Evolutionary conservation across 257 asterid species (phyloP).

Genomic region (Dorcoceras hygrometricum): DNA sequence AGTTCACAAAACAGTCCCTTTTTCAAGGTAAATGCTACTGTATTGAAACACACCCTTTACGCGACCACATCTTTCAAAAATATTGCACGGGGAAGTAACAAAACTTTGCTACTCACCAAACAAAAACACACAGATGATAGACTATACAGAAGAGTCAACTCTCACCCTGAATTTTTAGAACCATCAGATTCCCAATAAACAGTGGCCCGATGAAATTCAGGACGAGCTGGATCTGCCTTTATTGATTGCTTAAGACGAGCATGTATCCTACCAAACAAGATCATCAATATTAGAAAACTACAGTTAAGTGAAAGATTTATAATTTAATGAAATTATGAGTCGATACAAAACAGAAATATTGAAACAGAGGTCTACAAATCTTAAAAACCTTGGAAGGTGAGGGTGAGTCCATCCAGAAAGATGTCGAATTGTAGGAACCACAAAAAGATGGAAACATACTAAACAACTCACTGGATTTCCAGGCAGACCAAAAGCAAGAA

Average conservation of each 20-base stretch:
- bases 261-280: slow-evolving; percentile 57
- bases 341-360: slow-evolving; percentile 17
- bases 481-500: slow-evolving; percentile 96
- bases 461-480: slow-evolving; percentile 98
- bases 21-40: not conserved
- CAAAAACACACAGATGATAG: too few relatives aligned
- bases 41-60: not conserved
- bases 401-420: slow-evolving; percentile 91
- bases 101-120: not conserved
- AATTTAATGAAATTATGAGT: slow-evolving; percentile 11
- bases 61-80: not conserved
- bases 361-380: slow-evolving; percentile 26
- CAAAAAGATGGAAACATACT: slow-evolving; percentile 90
- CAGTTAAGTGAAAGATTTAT: slow-evolving; percentile 19
- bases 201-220: slow-evolving; percentile 78
- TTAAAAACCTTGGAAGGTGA: slow-evolving; percentile 74
- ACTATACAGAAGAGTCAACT: slow-evolving; percentile 8
- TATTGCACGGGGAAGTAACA: not conserved
- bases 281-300: slow-evolving; percentile 23
- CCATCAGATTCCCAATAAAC: slow-evolving; percentile 66
- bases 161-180: slow-evolving; percentile 69
- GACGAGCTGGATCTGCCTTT: slow-evolving; percentile 72
- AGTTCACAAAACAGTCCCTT: not conserved
- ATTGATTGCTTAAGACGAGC: slow-evolving; percentile 79
- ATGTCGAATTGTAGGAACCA: slow-evolving; percentile 78